phyloP scores from a whole-genome alignment of 2,329 filamentous ascomycete species.

The Epicoccum sorghinum region DNA sequence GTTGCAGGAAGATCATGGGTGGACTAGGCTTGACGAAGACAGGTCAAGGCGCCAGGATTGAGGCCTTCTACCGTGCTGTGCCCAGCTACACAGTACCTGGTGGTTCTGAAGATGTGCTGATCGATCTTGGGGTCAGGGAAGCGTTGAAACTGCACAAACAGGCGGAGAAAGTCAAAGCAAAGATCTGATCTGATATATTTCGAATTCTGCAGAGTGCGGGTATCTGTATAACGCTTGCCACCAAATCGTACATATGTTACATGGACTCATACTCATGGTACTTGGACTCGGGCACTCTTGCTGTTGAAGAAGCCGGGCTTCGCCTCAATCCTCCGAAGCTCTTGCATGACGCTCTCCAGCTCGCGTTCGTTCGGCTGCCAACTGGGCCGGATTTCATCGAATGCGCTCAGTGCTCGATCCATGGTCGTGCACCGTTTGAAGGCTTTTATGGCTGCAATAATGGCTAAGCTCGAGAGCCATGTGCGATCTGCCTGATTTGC shows the following conservation, averaged over 20 bases:
- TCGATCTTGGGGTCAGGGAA: conserved; percentile 39
- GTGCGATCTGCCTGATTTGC: conserved; percentile 29
- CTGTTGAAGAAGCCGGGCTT: conserved; percentile 22
- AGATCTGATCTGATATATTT: conserved; percentile 11
- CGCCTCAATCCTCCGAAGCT: conserved; percentile 34
- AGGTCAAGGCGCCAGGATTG: conserved; percentile 35
- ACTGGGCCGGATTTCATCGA: conserved; percentile 50
- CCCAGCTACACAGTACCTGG: conserved; percentile 34
- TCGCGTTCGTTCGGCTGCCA: conserved; percentile 49
- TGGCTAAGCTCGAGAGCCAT: conserved; percentile 34
- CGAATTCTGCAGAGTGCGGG: neutral
- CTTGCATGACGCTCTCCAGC: conserved; percentile 34
- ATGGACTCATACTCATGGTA: neutral
- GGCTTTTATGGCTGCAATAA: conserved; percentile 53
- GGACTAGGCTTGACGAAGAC: conserved; percentile 35
- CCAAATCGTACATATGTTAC: neutral
- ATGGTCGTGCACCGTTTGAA: conserved; percentile 65
- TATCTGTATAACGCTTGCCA: neutral
- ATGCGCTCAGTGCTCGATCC: conserved; percentile 62
- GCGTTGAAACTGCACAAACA: conserved; percentile 35
- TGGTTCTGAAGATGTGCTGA: conserved; percentile 37
- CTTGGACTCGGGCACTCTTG: conserved; percentile 1
- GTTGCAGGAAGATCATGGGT: conserved; percentile 8
- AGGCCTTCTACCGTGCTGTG: conserved; percentile 33
- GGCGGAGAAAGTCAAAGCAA: conserved; percentile 31